Evolutionary conservation across 805 yeast species (phyloP).

Genomic region (Pichia exigua): DNA sequence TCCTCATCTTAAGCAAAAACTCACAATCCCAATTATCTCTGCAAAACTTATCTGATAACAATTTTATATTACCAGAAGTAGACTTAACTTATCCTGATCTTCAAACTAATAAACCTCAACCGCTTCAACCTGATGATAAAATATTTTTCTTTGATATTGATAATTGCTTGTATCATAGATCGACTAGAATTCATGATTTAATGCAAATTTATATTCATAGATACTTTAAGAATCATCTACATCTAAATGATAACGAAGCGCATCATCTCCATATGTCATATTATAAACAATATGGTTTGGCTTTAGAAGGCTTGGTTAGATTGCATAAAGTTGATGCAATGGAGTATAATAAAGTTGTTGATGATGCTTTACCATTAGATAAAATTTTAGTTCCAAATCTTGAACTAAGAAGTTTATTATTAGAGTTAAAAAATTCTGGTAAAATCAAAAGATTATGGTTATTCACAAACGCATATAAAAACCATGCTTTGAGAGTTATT

Average conservation of each 20-base stretch:
- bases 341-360: constrained; percentile 82
- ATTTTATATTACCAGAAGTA: constrained; percentile 18
- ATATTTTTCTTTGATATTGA: constrained; percentile 87
- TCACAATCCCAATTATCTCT: constrained; percentile 14
- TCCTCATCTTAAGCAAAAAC: constrained; percentile 13
- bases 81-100: constrained; percentile 23
- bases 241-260: constrained; percentile 67
- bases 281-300: constrained; percentile 83
- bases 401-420: constrained; percentile 44
- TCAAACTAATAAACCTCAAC: constrained; percentile 16
- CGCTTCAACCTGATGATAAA: constrained; percentile 17
- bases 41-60: neutral
- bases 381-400: constrained; percentile 60
- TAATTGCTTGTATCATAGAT: constrained; percentile 76
- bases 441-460: constrained; percentile 77
- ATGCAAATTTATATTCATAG: constrained; percentile 83
- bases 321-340: constrained; percentile 73
- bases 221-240: constrained; percentile 61
- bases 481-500: constrained; percentile 78
- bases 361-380: constrained; percentile 85
- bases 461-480: constrained; percentile 89
- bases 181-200: constrained; percentile 69
- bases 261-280: constrained; percentile 60
- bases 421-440: constrained; percentile 34
- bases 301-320: constrained; percentile 79